Evolutionary conservation across 257 asterid species (phyloP).

Genomic region (Leptodermis oblonga): DNA sequence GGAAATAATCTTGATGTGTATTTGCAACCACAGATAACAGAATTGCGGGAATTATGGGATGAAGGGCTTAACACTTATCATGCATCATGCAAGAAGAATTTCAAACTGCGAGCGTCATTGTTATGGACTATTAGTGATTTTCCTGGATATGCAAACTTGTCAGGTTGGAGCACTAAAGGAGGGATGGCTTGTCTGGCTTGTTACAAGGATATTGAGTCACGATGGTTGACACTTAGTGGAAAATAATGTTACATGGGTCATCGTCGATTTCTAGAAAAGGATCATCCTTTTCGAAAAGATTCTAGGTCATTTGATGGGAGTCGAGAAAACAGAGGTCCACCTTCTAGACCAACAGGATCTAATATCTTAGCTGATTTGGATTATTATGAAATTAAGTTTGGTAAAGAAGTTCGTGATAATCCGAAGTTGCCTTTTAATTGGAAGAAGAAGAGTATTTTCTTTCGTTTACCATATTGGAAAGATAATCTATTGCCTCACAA

Average conservation of each 20-base stretch:
- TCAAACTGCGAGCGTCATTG: neutral
- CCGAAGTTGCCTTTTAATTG: neutral
- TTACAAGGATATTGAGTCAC: neutral
- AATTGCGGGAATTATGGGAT: neutral
- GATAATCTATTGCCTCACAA: no score
- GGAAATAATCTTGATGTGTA: neutral
- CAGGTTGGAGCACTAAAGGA: neutral
- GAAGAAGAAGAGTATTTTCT: constrained; percentile 8
- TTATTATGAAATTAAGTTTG: neutral
- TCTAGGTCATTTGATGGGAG: neutral
- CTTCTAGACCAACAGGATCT: neutral
- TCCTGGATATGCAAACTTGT: constrained; percentile 1
- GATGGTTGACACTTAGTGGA: neutral
- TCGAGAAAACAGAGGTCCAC: neutral
- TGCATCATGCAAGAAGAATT: neutral
- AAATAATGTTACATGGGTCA: neutral
- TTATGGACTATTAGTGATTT: constrained; percentile 8
- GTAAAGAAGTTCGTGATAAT: neutral
- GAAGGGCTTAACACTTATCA: neutral
- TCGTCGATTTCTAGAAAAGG: neutral
- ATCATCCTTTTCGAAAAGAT: neutral
- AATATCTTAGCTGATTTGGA: neutral
- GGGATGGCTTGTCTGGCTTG: neutral
- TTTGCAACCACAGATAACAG: neutral
- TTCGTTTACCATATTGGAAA: neutral